These are phyloP conservation scores for Didymella keratinophila DNA, from an alignment of 2,329 filamentous ascomycete species.

Conservation along the genomic window DNA sequence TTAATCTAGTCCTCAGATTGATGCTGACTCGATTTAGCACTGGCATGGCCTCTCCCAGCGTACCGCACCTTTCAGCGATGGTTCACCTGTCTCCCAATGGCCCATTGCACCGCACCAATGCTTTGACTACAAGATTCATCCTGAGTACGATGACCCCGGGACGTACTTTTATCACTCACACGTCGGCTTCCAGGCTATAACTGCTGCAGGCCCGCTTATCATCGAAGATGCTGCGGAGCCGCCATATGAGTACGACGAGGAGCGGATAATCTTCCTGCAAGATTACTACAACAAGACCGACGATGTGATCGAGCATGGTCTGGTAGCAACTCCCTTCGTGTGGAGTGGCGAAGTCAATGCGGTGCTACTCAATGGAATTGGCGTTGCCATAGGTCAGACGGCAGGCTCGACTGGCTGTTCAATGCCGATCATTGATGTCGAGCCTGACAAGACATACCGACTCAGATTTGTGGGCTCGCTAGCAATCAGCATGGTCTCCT, in stretches of 20 bases:
- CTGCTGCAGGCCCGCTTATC: conserved; percentile 65
- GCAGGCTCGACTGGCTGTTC: conserved; percentile 51
- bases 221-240: conserved; percentile 58
- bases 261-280: conserved; percentile 62
- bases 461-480: conserved; percentile 67
- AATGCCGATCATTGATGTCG: conserved; percentile 64
- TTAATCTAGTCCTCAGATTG: not conserved
- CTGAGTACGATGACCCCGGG: conserved; percentile 62
- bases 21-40: conserved; percentile 55
- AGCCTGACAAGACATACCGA: conserved; percentile 68
- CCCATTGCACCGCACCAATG: conserved; percentile 68
- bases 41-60: conserved; percentile 72
- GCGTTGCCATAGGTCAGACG: conserved; percentile 51
- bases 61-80: conserved; percentile 70
- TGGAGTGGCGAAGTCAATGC: conserved; percentile 68
- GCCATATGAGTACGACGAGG: conserved; percentile 70
- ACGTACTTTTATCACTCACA: conserved; percentile 76
- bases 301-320: conserved; percentile 58
- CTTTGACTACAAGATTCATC: conserved; percentile 72
- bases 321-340: conserved; percentile 59
- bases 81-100: conserved; percentile 70
- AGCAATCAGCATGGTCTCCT: conserved; percentile 62
- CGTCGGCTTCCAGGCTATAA: conserved; percentile 67
- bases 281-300: conserved; percentile 68
- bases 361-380: conserved; percentile 66